Evolutionary conservation across 177 flowering plant species (phyloP).

Genomic region (Tripterygium wilfordii): DNA sequence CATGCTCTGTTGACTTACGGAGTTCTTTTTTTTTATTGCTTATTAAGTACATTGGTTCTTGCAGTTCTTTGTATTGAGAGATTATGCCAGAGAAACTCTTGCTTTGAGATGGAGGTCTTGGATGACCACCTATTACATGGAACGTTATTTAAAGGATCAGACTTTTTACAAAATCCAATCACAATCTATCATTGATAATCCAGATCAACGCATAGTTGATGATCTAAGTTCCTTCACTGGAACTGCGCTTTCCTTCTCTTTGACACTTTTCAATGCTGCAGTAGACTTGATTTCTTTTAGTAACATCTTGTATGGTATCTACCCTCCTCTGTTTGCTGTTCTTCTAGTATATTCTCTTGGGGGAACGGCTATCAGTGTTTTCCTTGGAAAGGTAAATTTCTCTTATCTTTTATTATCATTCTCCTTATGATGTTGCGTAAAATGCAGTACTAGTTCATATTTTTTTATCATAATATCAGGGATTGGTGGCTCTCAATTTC

Average conservation of each 20-base stretch:
- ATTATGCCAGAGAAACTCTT: conserved; percentile 85
- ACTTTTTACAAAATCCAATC: conserved; percentile 91
- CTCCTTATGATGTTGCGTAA: no score
- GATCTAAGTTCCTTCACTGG: conserved; percentile 94
- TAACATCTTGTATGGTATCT: conserved; percentile 84
- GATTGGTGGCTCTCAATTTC: conserved; percentile 73
- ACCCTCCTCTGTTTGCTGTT: conserved; percentile 87
- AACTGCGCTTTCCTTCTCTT: conserved; percentile 87
- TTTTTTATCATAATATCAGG: conserved; percentile 41
- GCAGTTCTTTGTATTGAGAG: conserved; percentile 88
- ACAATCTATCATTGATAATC: conserved; percentile 87
- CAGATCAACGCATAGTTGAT: conserved; percentile 97
- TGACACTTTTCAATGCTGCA: conserved; percentile 80
- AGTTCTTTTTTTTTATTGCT: no score
- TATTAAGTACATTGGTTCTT: no score
- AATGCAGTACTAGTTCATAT: no score
- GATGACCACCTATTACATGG: conserved; percentile 93
- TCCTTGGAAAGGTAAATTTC: conserved; percentile 74
- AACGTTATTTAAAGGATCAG: conserved; percentile 75
- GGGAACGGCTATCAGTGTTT: conserved; percentile 89
- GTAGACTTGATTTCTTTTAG: conserved; percentile 96
- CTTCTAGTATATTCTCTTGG: conserved; percentile 83
- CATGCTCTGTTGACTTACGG: no score
- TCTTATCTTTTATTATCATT: conserved; percentile 1
- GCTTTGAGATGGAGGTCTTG: conserved; percentile 95